A percentile compares a stretch with the other conserved stretches of the same genome.
These are phyloP conservation scores for Chaetomidium leptoderma DNA, from an alignment of 495 filamentous ascomycete species.

Conservation along the genomic window DNA sequence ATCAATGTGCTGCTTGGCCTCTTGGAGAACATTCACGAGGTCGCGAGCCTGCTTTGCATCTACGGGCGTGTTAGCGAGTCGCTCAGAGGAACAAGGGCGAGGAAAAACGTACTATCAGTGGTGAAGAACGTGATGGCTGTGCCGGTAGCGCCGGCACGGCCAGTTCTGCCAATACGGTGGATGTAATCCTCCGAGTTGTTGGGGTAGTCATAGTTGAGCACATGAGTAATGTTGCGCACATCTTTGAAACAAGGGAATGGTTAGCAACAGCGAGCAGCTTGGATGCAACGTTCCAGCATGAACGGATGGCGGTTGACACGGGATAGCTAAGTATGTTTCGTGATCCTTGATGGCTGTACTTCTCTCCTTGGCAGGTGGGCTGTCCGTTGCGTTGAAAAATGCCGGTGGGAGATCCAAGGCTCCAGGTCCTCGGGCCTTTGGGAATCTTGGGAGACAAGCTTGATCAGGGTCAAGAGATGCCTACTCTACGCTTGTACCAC, in stretches of 20 bases:
- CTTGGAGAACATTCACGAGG: conserved; percentile 82
- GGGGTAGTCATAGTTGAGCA: conserved; percentile 99
- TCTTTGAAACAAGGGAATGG: conserved; percentile 67
- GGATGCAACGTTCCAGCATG: conserved; percentile 53
- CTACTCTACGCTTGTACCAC: conserved; percentile 70
- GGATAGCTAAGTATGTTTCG: conserved; percentile 57
- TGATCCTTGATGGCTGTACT: conserved; percentile 57
- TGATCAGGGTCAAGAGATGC: conserved; percentile 65
- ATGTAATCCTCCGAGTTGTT: conserved; percentile 99
- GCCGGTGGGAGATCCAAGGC: conserved; percentile 52
- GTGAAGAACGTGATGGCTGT: conserved; percentile 96
- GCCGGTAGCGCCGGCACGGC: conserved; percentile 88
- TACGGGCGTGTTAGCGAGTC: conserved; percentile 41
- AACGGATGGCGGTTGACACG: conserved; percentile 37
- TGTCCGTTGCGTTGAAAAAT: conserved; percentile 54
- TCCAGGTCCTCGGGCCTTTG: conserved; percentile 62
- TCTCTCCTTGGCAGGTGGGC: conserved; percentile 55
- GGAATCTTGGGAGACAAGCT: conserved; percentile 54
- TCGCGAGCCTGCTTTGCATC: conserved; percentile 97
- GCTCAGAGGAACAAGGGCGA: background rate
- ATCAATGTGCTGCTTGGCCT: conserved; percentile 98
- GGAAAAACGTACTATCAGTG: conserved; percentile 79
- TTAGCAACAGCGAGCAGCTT: conserved; percentile 66
- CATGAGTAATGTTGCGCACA: conserved; percentile 99
- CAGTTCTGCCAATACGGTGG: conserved; percentile 96